Evolutionary conservation across 805 yeast species (phyloP).

Genomic region (Pichia thaimueangensis): DNA sequence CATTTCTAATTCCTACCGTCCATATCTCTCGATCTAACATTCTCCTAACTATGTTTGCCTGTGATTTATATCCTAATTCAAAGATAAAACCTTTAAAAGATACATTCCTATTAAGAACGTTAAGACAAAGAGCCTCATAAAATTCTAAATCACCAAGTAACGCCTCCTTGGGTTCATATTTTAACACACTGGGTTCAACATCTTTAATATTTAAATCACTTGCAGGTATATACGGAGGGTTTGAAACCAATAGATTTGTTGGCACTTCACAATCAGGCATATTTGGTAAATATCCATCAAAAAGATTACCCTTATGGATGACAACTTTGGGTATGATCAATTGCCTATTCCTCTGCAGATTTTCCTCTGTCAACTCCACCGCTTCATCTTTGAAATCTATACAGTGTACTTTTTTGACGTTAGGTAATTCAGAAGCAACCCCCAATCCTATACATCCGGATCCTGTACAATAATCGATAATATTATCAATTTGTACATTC

Average conservation of each 20-base stretch:
- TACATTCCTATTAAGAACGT: slow-evolving; percentile 34
- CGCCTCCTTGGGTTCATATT: slow-evolving; percentile 73
- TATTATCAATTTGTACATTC: background rate
- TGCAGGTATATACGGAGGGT: slow-evolving; percentile 81
- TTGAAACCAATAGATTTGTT: slow-evolving; percentile 61
- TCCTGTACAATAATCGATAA: slow-evolving; percentile 76
- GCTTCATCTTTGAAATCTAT: slow-evolving; percentile 56
- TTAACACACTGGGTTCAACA: slow-evolving; percentile 57
- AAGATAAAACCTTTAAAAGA: slow-evolving; percentile 57
- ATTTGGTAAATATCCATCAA: slow-evolving; percentile 4
- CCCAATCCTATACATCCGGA: slow-evolving; percentile 77
- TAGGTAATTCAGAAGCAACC: slow-evolving; percentile 30
- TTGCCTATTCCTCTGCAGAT: slow-evolving; percentile 25
- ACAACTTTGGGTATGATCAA: background rate
- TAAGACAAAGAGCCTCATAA: slow-evolving; percentile 43
- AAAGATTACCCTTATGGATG: slow-evolving; percentile 8
- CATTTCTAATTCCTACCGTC: slow-evolving; percentile 47
- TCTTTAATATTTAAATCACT: slow-evolving; percentile 38
- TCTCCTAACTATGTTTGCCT: slow-evolving; percentile 33
- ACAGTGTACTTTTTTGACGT: slow-evolving; percentile 28
- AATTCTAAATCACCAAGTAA: slow-evolving; percentile 74
- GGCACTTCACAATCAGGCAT: background rate
- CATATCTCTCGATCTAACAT: slow-evolving; percentile 9
- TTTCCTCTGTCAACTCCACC: slow-evolving; percentile 40
- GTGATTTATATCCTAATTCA: slow-evolving; percentile 65